Evolutionary conservation across 208 protist species (phyloP).

Genomic region (Wallacemonas sp.): DNA sequence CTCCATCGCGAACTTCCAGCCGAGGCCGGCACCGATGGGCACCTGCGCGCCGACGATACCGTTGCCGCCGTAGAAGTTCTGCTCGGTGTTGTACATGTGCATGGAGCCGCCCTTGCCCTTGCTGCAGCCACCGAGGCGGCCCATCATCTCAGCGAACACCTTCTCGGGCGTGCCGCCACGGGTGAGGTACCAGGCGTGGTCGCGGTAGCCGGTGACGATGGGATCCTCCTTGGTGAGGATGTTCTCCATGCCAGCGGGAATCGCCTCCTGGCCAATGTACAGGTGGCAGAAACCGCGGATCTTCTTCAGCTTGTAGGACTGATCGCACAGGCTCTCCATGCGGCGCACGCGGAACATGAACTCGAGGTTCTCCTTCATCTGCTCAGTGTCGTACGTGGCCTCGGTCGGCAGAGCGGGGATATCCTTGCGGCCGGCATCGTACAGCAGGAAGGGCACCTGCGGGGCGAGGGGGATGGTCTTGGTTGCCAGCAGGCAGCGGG

Average conservation of each 20-base stretch:
- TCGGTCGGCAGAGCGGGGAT: constrained; percentile 69
- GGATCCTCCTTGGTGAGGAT: constrained; percentile 89
- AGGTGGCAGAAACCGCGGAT: constrained; percentile 99
- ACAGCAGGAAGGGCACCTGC: constrained; percentile 73
- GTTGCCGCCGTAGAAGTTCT: constrained; percentile 98
- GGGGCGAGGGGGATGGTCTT: constrained; percentile 77
- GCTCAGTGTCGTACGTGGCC: constrained; percentile 74
- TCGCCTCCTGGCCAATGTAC: constrained; percentile 98
- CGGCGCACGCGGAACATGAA: constrained; percentile 94
- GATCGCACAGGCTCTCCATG: constrained; percentile 94
- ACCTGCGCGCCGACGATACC: constrained; percentile 98
- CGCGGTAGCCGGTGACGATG: constrained; percentile 97
- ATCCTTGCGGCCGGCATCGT: constrained; percentile 63
- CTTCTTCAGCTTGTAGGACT: constrained; percentile 96
- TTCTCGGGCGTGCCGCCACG: constrained; percentile 90
- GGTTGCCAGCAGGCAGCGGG: constrained; percentile 59
- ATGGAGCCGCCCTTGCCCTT: constrained; percentile 98
- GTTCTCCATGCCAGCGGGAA: constrained; percentile 94
- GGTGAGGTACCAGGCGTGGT: constrained; percentile 93
- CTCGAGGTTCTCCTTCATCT: constrained; percentile 75
- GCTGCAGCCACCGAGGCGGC: constrained; percentile 78
- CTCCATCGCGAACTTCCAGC: constrained; percentile 84
- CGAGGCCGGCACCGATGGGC: constrained; percentile 95
- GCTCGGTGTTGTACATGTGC: constrained; percentile 96
- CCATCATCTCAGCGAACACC: constrained; percentile 94